Evolutionary conservation across 257 asterid species (phyloP).

Genomic region (Nicotiana knightiana): DNA sequence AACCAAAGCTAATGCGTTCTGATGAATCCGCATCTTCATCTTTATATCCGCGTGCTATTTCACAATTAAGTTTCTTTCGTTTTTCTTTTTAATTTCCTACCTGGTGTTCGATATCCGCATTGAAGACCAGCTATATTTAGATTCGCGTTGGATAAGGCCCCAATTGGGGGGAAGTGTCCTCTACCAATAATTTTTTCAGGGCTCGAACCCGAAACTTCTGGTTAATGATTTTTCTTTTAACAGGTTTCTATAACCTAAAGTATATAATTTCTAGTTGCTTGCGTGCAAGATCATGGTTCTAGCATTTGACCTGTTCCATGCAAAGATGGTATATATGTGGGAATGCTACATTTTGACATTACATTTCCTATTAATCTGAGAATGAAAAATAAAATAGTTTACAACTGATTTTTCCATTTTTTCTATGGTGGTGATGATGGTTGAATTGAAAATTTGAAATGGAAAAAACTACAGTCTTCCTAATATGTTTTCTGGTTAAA

Average conservation of each 20-base stretch:
- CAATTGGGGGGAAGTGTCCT: no score
- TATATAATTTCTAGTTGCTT: background rate
- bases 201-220: no score
- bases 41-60: no score
- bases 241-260: background rate
- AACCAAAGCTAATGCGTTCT: no score
- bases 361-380: background rate
- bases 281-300: background rate
- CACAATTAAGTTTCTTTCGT: no score
- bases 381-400: background rate
- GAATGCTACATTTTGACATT: background rate
- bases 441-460: background rate
- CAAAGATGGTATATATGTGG: background rate
- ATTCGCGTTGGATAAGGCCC: accelerated
- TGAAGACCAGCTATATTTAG: no score
- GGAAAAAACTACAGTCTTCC: background rate
- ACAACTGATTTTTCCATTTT: background rate
- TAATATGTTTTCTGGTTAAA: background rate
- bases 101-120: no score
- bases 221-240: no score
- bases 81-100: accelerated
- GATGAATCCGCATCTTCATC: no score
- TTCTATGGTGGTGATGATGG: background rate
- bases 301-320: background rate
- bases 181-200: no score